A percentile compares a stretch with the other conserved stretches of the same genome.
Evolutionary conservation across 1,284 basidiomycete genomes (phyloP).

Genomic region (Hypsizygus ulmarius): DNA sequence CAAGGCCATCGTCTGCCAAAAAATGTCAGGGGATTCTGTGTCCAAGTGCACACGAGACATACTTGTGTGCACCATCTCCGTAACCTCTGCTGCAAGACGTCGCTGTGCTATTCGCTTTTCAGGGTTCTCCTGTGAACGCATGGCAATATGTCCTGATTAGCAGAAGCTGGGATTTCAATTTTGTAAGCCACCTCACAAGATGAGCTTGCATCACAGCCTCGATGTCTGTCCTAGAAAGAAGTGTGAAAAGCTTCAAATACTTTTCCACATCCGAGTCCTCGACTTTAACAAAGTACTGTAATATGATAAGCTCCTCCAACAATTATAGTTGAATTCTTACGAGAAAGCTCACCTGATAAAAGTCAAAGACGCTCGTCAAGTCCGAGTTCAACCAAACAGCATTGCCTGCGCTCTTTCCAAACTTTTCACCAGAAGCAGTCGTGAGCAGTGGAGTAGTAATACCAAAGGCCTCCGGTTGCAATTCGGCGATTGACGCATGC

Average conservation of each 20-base stretch:
- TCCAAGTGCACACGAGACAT: slow-evolving; percentile 23
- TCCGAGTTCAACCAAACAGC: slow-evolving; percentile 85
- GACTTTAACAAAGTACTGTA: slow-evolving; percentile 85
- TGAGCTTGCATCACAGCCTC: slow-evolving; percentile 60
- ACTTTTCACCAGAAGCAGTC: slow-evolving; percentile 88
- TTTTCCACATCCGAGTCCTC: slow-evolving; percentile 80
- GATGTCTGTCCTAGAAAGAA: slow-evolving; percentile 66
- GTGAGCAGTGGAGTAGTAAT: slow-evolving; percentile 94
- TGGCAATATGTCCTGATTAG: neutral
- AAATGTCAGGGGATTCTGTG: neutral
- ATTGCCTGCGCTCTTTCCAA: slow-evolving; percentile 97
- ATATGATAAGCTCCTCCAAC: slow-evolving; percentile 9
- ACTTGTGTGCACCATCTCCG: slow-evolving; percentile 85
- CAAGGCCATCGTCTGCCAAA: slow-evolving; percentile 34
- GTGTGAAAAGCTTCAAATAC: slow-evolving; percentile 84
- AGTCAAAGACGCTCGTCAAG: slow-evolving; percentile 82
- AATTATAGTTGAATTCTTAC: neutral
- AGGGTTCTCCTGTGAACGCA: slow-evolving; percentile 42
- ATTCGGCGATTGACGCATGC: slow-evolving; percentile 13
- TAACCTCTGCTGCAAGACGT: slow-evolving; percentile 84
- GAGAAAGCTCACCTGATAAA: slow-evolving; percentile 74
- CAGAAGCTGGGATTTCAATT: neutral
- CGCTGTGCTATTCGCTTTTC: slow-evolving; percentile 71
- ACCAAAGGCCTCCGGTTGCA: slow-evolving; percentile 59
- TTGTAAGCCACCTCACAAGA: slow-evolving; percentile 35